These are phyloP conservation scores for Hymenoscyphus albidus DNA, from an alignment of 2,329 filamentous ascomycete species.

Conservation along the genomic window DNA sequence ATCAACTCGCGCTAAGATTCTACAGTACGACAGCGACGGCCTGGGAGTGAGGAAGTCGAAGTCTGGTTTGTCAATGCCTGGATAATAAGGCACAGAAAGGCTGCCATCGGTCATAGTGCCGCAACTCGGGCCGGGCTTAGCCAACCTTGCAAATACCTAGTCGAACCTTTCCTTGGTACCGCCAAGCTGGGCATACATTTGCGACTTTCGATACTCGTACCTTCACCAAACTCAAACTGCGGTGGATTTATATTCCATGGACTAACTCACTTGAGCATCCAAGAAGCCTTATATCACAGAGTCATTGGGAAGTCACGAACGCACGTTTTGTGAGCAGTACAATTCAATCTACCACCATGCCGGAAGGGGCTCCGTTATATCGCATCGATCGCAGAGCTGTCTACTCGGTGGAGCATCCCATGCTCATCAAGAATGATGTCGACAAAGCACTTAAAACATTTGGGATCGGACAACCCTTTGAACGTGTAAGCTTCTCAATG, in stretches of 20 bases:
- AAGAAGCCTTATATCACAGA: not conserved
- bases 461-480: conserved; percentile 38
- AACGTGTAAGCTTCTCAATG: conserved; percentile 28
- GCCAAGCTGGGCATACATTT: too few species aligned
- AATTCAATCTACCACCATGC: conserved; percentile 2
- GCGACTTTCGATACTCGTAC: too few species aligned
- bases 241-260: not conserved
- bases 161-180: too few species aligned
- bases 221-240: not conserved
- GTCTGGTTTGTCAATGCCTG: not conserved
- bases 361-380: conserved; percentile 40
- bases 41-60: too few species aligned
- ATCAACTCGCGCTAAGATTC: not conserved
- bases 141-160: too few species aligned
- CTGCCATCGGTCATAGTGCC: not conserved
- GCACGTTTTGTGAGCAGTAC: not conserved
- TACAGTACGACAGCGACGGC: not conserved
- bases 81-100: not conserved
- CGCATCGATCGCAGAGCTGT: conserved; percentile 49
- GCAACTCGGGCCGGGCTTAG: too few species aligned
- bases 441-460: conserved; percentile 61
- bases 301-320: not conserved
- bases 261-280: not conserved
- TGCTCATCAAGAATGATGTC: conserved; percentile 56
- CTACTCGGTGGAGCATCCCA: conserved; percentile 63